Conservation (phyloP, 2,329 filamentous ascomycete species). For the Kalmusia sp. region DNA sequence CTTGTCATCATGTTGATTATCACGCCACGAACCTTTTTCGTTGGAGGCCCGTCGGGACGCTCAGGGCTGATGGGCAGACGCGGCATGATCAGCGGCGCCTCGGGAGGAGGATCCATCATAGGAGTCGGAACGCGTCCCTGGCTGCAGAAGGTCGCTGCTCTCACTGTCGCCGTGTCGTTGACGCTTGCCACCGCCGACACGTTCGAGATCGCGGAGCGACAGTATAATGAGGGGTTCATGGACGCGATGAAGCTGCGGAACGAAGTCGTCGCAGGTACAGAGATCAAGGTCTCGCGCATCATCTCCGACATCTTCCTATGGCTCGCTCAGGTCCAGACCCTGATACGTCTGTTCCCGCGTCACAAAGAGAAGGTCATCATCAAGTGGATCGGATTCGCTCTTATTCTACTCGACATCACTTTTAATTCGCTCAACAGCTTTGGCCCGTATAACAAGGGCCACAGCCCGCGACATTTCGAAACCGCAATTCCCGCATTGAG, state of each 20-base stretch:
- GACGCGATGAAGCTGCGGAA: conserved; percentile 78
- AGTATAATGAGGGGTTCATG: conserved; percentile 81
- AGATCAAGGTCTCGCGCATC: conserved; percentile 88
- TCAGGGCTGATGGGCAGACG: conserved; percentile 80
- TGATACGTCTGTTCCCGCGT: conserved; percentile 93
- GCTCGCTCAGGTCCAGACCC: conserved; percentile 95
- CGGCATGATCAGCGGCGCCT: conserved; percentile 83
- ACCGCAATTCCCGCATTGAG: conserved; percentile 90
- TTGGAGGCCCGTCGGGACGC: conserved; percentile 71
- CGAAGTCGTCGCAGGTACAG: conserved; percentile 80
- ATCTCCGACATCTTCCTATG: conserved; percentile 97
- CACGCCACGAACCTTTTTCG: conserved; percentile 90
- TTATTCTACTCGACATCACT: conserved; percentile 88
- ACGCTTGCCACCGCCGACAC: conserved; percentile 94
- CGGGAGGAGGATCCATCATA: conserved; percentile 67
- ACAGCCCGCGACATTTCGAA: conserved; percentile 76
- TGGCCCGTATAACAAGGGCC: conserved; percentile 59
- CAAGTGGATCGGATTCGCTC: conserved; percentile 95
- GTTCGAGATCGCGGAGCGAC: conserved; percentile 80
- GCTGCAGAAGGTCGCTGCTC: conserved; percentile 76
- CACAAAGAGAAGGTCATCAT: conserved; percentile 98
- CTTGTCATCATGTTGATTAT: conserved; percentile 93
- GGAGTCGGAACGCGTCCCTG: conserved; percentile 91
- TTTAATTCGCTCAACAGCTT: conserved; percentile 95
- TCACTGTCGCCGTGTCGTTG: conserved; percentile 77